Evolutionary conservation across 495 filamentous ascomycete genomes (phyloP).

Genomic region (Penicillium samsonianum): DNA sequence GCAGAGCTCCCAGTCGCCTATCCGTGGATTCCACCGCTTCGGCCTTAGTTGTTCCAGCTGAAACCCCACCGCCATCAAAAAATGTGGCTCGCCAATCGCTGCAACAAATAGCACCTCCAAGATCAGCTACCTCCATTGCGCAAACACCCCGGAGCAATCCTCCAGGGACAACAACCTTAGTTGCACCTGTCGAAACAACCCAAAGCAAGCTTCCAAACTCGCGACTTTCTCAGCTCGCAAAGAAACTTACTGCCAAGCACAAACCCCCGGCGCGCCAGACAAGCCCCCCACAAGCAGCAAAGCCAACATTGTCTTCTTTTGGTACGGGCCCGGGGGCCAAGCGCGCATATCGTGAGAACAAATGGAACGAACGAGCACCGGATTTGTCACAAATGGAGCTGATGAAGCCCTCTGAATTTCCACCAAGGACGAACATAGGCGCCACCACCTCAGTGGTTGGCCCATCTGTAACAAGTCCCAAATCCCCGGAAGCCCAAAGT

Average conservation of each 20-base stretch:
- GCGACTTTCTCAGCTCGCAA: background rate
- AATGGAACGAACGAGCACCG: constrained; percentile 41
- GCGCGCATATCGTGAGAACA: background rate
- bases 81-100: background rate
- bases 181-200: no score
- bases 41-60: background rate
- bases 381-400: constrained; percentile 46
- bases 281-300: constrained; percentile 1
- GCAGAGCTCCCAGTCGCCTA: background rate
- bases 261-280: background rate
- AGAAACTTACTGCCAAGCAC: background rate
- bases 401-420: constrained; percentile 37
- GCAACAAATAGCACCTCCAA: background rate
- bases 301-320: background rate
- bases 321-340: background rate
- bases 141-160: no score
- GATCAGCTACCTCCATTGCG: background rate
- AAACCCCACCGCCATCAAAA: background rate
- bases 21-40: background rate
- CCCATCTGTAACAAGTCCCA: background rate
- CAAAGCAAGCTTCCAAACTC: background rate
- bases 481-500: background rate
- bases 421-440: constrained; percentile 11
- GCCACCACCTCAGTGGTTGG: constrained; percentile 3
- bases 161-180: no score